phyloP scores from a whole-genome alignment of 2,329 filamentous ascomycete species.

The Parastagonospora nodorum region DNA sequence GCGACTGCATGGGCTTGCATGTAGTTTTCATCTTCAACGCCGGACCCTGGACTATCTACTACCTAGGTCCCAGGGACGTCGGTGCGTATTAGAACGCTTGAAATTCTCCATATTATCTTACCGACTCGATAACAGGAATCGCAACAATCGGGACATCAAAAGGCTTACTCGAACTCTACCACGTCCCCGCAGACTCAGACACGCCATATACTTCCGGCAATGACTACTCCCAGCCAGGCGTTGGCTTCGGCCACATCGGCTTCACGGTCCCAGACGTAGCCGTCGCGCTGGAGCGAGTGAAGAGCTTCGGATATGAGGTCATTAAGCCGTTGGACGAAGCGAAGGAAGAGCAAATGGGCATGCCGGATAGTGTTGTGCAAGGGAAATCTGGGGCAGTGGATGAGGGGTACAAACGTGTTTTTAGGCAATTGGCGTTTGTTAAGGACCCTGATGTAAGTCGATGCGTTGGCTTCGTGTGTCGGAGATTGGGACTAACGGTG shows the following conservation, averaged over 20 bases:
- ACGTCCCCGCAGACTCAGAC: conserved; percentile 31
- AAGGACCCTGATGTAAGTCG: conserved; percentile 42
- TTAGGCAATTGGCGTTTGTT: conserved; percentile 41
- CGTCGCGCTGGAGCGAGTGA: conserved; percentile 25
- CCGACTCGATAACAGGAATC: conserved; percentile 14
- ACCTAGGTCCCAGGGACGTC: conserved; percentile 36
- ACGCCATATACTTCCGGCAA: conserved; percentile 34
- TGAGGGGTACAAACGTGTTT: conserved; percentile 35
- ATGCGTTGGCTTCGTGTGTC: neutral
- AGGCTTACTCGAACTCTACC: conserved; percentile 40
- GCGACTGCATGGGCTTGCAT: conserved; percentile 41
- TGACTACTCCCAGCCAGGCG: conserved; percentile 20
- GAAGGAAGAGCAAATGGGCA: conserved; percentile 27
- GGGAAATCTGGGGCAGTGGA: conserved; percentile 22
- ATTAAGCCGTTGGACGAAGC: conserved; percentile 36
- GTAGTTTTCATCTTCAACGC: conserved; percentile 43
- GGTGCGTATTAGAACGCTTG: conserved; percentile 10
- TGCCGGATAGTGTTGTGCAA: conserved; percentile 21
- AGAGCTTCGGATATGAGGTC: conserved; percentile 29
- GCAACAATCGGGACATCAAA: conserved; percentile 24
- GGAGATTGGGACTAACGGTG: conserved; percentile 6
- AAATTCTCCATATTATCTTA: neutral
- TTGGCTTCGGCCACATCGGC: conserved; percentile 44
- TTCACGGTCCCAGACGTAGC: conserved; percentile 42
- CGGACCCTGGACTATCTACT: conserved; percentile 44